Evolutionary conservation across 306 rosid species (phyloP).

Genomic region (Citrullus colocynthis): DNA sequence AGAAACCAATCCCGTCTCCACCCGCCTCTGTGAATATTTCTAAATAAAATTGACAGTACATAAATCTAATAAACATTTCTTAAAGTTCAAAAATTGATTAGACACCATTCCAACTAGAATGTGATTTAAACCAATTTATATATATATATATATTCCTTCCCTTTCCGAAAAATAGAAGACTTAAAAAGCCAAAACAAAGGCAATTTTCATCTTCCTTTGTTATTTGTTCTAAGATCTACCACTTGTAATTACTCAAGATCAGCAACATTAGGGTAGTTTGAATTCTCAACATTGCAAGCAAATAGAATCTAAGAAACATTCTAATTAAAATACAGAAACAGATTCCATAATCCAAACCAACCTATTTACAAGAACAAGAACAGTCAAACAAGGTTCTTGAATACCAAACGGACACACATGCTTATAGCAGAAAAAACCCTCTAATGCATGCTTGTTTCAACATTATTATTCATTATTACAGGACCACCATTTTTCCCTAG

Average conservation of each 20-base stretch:
- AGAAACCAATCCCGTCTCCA: too few species aligned
- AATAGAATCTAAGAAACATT: not conserved
- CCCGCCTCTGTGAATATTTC: too few species aligned
- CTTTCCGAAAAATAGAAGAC: too few species aligned
- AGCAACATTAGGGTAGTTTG: not conserved
- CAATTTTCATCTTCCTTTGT: not conserved
- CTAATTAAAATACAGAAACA: not conserved
- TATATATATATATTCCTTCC: too few species aligned
- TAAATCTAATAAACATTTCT: too few species aligned
- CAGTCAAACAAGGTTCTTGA: slow-evolving; percentile 1
- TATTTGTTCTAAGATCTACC: not conserved
- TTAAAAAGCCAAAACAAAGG: too few species aligned
- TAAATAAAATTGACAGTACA: too few species aligned
- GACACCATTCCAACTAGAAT: too few species aligned
- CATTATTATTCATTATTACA: not conserved
- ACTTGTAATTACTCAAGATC: not conserved
- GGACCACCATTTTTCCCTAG: not conserved
- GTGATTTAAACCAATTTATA: too few species aligned
- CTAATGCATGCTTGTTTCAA: not conserved
- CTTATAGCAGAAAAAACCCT: not conserved
- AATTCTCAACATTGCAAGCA: not conserved
- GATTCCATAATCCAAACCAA: not conserved
- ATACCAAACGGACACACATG: not conserved
- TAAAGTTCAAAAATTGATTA: too few species aligned
- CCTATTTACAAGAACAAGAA: not conserved